These are phyloP conservation scores for Lentinula guzmanii DNA, from an alignment of 768 basidiomycete genomes.

Conservation along the genomic window DNA sequence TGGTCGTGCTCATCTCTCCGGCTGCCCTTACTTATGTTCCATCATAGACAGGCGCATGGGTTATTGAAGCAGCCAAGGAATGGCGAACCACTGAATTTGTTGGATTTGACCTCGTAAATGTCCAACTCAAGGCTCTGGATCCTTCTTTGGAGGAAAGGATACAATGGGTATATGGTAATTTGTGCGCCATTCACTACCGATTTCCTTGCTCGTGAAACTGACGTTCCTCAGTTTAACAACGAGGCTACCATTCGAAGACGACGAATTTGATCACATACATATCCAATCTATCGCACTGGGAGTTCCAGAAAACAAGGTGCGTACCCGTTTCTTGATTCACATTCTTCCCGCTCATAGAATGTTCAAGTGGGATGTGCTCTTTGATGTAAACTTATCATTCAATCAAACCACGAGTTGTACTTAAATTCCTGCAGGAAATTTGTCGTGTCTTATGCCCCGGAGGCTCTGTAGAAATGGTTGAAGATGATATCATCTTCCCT, in stretches of 20 bases:
- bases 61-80: conserved; percentile 65
- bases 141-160: conserved; percentile 49
- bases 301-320: conserved; percentile 71
- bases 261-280: conserved; percentile 80
- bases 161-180: conserved; percentile 73
- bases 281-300: conserved; percentile 59
- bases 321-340: conserved; percentile 6
- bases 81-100: conserved; percentile 68
- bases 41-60: conserved; percentile 59
- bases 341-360: background rate
- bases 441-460: conserved; percentile 64
- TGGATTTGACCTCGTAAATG: conserved; percentile 73
- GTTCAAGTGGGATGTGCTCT: conserved; percentile 57
- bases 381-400: conserved; percentile 42
- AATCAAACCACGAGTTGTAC: background rate
- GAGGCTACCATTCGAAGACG: conserved; percentile 74
- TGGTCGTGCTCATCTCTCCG: conserved; percentile 9
- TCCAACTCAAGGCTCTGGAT: conserved; percentile 54
- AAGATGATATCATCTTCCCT: conserved; percentile 79
- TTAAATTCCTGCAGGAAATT: conserved; percentile 48
- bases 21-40: conserved; percentile 3
- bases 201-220: background rate
- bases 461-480: conserved; percentile 65
- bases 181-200: conserved; percentile 38
- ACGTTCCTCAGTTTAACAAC: conserved; percentile 54